Base-by-base conservation (phyloP, 2,329 filamentous ascomycete genomes). In the Talaromyces pinophilus region DNA sequence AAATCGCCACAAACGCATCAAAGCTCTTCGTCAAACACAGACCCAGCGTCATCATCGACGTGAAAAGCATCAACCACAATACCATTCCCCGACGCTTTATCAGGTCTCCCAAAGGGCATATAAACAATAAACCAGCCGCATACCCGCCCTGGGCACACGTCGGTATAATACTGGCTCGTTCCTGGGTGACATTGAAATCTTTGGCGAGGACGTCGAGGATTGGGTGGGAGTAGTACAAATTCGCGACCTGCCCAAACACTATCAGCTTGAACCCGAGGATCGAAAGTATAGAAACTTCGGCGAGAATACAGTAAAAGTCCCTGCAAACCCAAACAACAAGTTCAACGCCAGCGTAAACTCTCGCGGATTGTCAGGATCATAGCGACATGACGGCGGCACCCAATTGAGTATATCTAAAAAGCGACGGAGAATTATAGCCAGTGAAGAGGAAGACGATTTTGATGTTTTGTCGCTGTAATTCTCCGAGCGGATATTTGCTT, bases 131-230 rank as follows among this genome's bases (percentile, higher is more conserved):
- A 0, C 92, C 91, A 0, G 82, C 83, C 0, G 91, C 91, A 77
- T 95, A 95, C 1, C 92, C 92, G 1, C 90, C 89, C 75, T 95
- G 92, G 77, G 91, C 88, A 52, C 93, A 80, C 0, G 92, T 94
- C 0, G 92, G 90, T 28, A 94, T 87, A 48, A 86, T 78, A 3
- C 86, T 82, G 0, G 91, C 87, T 63, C 84, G 82, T 72, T 92
- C 90, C 72, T 92, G 90, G 8, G 83, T 84, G 59, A 94, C 88
- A 63, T 84, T 73, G 72, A 95, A 94, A 17, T 90, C 88, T 10
- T 82, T 76, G 0, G 92, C 91, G 48, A 95, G 83, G 61, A 90
- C 86, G 73, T 93, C 92, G 28, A 94, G 80, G 57, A 94, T 91
- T 0, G 92, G 90, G 72, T 93, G 91, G 67, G 86, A 91, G 77